Evolutionary conservation across 176 grass and related monocot genomes (phyloP).

Genomic region (Cocos nucifera): DNA sequence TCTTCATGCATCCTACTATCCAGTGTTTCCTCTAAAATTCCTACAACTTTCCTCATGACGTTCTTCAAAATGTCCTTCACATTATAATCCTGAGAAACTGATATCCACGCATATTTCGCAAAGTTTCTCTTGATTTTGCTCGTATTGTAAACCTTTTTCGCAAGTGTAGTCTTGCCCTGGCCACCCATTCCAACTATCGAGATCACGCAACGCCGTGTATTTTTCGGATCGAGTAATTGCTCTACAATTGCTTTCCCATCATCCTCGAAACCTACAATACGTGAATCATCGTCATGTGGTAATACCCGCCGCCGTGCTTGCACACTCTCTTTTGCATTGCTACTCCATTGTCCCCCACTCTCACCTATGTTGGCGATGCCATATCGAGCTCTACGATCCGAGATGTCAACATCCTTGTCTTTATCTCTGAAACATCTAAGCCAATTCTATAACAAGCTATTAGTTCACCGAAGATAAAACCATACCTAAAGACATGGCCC

Average conservation of each 20-base stretch:
- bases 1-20: not conserved
- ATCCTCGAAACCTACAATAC: not conserved
- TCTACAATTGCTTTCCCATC: not conserved
- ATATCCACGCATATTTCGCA: not conserved
- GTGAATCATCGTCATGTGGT: not conserved
- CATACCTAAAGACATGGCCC: too few species aligned
- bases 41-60: too few species aligned
- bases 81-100: not conserved
- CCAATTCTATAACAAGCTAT: too few species aligned
- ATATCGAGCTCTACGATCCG: not conserved
- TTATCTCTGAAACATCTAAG: not conserved
- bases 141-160: too few species aligned
- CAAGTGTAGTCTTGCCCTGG: too few species aligned
- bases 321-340: too few species aligned
- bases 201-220: not conserved
- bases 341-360: too few species aligned
- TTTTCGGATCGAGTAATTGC: not conserved
- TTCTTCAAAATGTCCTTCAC: too few species aligned
- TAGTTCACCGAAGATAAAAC: too few species aligned
- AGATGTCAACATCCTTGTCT: not conserved
- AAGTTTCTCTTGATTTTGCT: too few species aligned
- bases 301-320: not conserved
- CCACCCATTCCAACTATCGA: not conserved
- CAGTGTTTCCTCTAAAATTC: too few species aligned
- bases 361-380: not conserved